These are phyloP conservation scores for Lachancea thermotolerans DNA, from an alignment of 805 yeast species.

Conservation along the genomic window DNA sequence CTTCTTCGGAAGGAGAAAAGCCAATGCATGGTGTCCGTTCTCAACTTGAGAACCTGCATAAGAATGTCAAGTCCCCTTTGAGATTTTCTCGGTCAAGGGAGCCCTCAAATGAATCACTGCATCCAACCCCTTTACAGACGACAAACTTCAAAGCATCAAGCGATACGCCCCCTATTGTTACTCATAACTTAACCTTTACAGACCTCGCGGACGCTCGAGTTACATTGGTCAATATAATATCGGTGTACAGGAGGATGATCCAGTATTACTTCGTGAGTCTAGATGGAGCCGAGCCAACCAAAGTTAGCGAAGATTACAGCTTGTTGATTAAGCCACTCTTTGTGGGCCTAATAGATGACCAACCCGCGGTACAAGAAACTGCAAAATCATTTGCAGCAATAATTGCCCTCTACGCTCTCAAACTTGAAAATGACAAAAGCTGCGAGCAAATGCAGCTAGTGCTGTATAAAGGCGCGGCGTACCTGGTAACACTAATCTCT, in stretches of 20 bases:
- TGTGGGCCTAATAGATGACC: conserved; percentile 34
- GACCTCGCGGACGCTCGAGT: conserved; percentile 21
- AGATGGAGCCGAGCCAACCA: conserved; percentile 11
- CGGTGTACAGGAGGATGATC: conserved; percentile 25
- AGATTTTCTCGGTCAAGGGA: conserved; percentile 7
- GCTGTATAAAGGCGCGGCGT: conserved; percentile 19
- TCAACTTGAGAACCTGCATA: conserved; percentile 5
- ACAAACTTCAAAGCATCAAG: background rate
- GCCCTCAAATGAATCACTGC: conserved; percentile 7
- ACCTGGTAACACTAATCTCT: conserved; percentile 35
- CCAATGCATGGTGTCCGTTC: background rate
- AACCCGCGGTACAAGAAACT: conserved; percentile 31
- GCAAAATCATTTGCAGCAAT: conserved; percentile 33
- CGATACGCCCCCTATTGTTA: background rate
- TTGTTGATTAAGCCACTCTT: conserved; percentile 34
- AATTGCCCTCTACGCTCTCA: conserved; percentile 25
- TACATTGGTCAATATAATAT: conserved; percentile 27
- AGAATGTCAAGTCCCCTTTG: conserved; percentile 4
- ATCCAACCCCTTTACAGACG: background rate
- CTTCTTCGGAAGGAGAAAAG: conserved; percentile 4
- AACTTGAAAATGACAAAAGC: conserved; percentile 24
- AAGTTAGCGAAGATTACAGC: conserved; percentile 22
- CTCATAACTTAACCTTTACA: conserved; percentile 7
- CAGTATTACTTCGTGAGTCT: conserved; percentile 23
- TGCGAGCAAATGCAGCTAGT: conserved; percentile 32